Base-by-base conservation (phyloP, 768 basidiomycete genomes). In the Kwoniella sp. region DNA sequence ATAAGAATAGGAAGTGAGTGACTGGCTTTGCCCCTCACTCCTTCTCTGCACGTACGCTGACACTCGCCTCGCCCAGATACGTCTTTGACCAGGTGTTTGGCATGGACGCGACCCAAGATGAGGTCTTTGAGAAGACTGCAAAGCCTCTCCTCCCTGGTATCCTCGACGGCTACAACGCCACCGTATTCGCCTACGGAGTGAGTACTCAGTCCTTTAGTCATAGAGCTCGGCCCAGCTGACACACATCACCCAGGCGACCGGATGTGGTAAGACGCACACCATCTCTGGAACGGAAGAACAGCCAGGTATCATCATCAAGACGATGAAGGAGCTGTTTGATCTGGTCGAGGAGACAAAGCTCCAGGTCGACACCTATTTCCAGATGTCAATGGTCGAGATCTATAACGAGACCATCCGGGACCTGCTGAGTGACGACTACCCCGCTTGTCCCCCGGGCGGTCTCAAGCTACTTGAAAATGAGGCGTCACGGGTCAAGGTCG, bases 231-330 rank as follows among this genome's bases (percentile, higher is more conserved):
- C 36, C 43, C 17, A 28, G 39, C 51, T 50, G 48, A 50, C 39
- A 29, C 11, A 23, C 39, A 7, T n/a, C 17, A 51, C 36, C 17
- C 67, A 98, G 95, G 95, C 95, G 20, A 98, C 95, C n/a, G 95
- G 95, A n/a, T 98, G 95, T 72, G 95, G 95, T 59, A 99, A 99
- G 76, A 99, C 95, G 4, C 92, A 98, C 75, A 99, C 95, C 17
- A 96, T 99, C 73, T 95, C 90, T 65, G 93, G 93, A 51, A 86
- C 87, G 31, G 85, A 86, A 38, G 70, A 73, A 19, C 87, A 93
- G 71, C 89, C 89, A 15, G 95, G 95, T 26, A 84, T 95, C 65
- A 95, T 98, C 73, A 91, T 98, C 75, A 80, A 89, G 53, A 90
- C 91, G 17, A 98, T 96, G 92, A 84, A 88, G 37, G 93, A 96